Percentiles rank a stretch among this genome's conserved stretches.
These are phyloP conservation scores for Prunus fruticosa DNA, from an alignment of 306 rosid species.

Conservation along the genomic window DNA sequence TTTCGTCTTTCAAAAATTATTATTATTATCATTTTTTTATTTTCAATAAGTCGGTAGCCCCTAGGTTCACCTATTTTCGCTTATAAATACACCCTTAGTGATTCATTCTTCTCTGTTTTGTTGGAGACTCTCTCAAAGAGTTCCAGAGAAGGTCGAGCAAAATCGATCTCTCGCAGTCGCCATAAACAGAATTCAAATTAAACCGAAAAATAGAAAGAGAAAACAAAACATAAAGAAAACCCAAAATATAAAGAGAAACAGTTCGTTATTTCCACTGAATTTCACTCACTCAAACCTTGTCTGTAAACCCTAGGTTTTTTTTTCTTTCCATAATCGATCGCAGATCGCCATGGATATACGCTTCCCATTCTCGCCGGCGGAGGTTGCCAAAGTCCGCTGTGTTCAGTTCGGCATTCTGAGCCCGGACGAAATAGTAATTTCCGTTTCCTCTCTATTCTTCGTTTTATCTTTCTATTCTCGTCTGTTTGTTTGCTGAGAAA, in stretches of 20 bases:
- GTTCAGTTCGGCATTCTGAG: conserved; percentile 95
- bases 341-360: conserved; percentile 83
- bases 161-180: conserved; percentile 22
- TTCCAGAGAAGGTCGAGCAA: conserved; percentile 1
- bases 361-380: conserved; percentile 94
- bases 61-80: background rate
- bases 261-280: background rate
- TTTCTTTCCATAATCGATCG: background rate
- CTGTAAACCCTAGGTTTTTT: conserved; percentile 35
- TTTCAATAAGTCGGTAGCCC: background rate
- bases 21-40: too few relatives aligned
- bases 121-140: conserved; percentile 24
- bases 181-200: background rate
- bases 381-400: conserved; percentile 82
- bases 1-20: background rate
- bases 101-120: accelerated
- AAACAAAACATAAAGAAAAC: background rate
- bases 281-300: conserved; percentile 23
- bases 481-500: conserved; percentile 11
- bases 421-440: conserved; percentile 93
- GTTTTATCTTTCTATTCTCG: background rate
- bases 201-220: background rate
- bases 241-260: background rate
- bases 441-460: background rate
- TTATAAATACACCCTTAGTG: conserved; percentile 67